Percentiles rank a stretch among this genome's conserved stretches.
Evolutionary conservation across 1,284 basidiomycete genomes (phyloP).

Genomic region (Exobasidium cylindrosporum): DNA sequence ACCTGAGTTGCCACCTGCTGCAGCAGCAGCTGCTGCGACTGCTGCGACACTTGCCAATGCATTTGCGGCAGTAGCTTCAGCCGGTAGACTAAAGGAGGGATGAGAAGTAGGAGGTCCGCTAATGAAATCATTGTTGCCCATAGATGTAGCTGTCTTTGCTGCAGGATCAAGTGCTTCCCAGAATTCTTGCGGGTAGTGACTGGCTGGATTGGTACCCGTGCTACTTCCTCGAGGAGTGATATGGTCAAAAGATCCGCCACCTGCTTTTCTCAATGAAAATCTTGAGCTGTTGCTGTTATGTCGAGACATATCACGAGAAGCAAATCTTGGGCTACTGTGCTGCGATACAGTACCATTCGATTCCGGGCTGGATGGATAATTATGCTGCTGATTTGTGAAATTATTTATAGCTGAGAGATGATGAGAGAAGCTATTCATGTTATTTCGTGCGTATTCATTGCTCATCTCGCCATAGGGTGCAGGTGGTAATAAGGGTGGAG

Average conservation of each 20-base stretch:
- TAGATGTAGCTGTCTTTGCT: constrained; percentile 1
- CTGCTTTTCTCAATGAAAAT: constrained; percentile 13
- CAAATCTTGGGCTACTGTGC: constrained; percentile 39
- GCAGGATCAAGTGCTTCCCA: constrained; percentile 30
- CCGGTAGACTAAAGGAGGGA: constrained; percentile 4
- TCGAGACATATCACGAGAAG: constrained; percentile 26
- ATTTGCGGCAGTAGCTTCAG: background rate
- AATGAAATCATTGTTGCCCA: background rate
- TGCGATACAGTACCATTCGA: constrained; percentile 27
- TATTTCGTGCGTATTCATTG: background rate
- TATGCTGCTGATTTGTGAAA: constrained; percentile 23
- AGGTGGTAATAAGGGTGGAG: constrained; percentile 7
- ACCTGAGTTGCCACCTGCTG: background rate
- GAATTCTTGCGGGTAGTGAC: constrained; percentile 15
- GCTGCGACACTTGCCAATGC: background rate
- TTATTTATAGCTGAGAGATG: background rate
- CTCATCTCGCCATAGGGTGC: constrained; percentile 5
- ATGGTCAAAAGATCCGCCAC: constrained; percentile 7
- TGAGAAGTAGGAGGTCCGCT: constrained; percentile 1
- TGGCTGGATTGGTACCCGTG: background rate
- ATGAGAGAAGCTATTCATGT: constrained; percentile 3
- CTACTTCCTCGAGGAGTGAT: constrained; percentile 8
- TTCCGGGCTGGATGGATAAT: constrained; percentile 35
- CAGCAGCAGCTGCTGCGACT: background rate
- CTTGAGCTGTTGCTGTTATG: constrained; percentile 30